Evolutionary conservation across 163 green algal species (phyloP).

Genomic region (Prototheca wickerhamii): DNA sequence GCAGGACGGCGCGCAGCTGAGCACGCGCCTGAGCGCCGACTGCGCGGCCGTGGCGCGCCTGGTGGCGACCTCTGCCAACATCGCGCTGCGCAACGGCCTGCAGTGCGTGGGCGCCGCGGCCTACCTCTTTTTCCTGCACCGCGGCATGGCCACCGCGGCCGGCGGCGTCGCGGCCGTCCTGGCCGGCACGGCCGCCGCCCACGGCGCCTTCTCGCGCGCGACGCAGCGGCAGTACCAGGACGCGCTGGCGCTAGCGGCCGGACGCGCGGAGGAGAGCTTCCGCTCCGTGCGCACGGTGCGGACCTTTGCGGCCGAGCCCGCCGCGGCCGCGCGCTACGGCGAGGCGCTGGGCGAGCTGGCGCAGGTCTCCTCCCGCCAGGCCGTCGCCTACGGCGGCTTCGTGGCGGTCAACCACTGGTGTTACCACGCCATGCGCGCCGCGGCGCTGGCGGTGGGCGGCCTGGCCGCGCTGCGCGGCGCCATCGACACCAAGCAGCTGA

Average conservation of each 20-base stretch:
- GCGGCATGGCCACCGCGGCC: slow-evolving; percentile 43
- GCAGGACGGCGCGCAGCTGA: slow-evolving; percentile 52
- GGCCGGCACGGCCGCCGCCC: slow-evolving; percentile 54
- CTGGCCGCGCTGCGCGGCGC: slow-evolving; percentile 41
- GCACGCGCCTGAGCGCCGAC: slow-evolving; percentile 55
- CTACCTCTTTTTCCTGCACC: slow-evolving; percentile 60
- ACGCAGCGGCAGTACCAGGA: slow-evolving; percentile 60
- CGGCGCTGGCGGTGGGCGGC: slow-evolving; percentile 61
- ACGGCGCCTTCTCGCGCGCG: slow-evolving; percentile 52
- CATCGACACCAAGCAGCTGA: slow-evolving; percentile 66
- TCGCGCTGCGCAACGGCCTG: slow-evolving; percentile 69
- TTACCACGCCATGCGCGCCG: slow-evolving; percentile 39
- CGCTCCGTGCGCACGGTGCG: slow-evolving; percentile 55
- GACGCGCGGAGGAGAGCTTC: slow-evolving; percentile 58
- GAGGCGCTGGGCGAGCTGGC: slow-evolving; percentile 50
- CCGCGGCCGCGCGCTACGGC: slow-evolving; percentile 58
- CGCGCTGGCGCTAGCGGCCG: slow-evolving; percentile 51
- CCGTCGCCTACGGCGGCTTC: slow-evolving; percentile 2
- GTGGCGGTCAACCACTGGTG: neutral
- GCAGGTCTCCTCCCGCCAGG: slow-evolving; percentile 53
- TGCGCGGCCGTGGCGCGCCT: slow-evolving; percentile 54
- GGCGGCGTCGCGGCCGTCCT: slow-evolving; percentile 43
- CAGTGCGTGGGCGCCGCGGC: slow-evolving; percentile 57
- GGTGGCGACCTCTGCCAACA: slow-evolving; percentile 76
- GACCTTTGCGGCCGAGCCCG: slow-evolving; percentile 68